Base-by-base conservation (phyloP, 2,329 filamentous ascomycete species). In the Fusarium sp. region DNA sequence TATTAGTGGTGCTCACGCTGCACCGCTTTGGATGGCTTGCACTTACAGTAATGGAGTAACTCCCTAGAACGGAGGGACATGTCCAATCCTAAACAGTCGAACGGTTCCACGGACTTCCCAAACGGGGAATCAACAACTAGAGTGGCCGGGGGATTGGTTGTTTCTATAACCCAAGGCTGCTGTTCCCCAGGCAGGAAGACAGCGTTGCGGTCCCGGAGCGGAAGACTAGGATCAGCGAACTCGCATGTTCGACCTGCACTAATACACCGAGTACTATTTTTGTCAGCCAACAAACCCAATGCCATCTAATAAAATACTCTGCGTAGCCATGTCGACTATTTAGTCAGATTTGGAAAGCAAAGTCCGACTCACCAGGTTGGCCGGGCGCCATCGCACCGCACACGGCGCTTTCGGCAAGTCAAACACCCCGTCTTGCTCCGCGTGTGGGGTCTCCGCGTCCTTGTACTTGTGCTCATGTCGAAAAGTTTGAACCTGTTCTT, bases 61-160 rank as follows among this genome's bases (percentile, higher is more conserved):
- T 75, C 63, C 5, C 59, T 73, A 7, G 73, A 75, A 10, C 68
- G 71, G 6, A 69, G 60, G 4, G 73, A 67, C 73, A 75, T 74
- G 4, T 66, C 52, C 11, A 75, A 40, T 1, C 70, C 64, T 11
- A 74, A 38, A 2, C 61, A 64, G 15, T 71, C 73, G 10, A 74
- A 74, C 0, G 68, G 63, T 7, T 68, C 70, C 10, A 69, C 51
- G 5, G 68, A 49, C n/a, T 57, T 66, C 1, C 43, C 42, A 3
- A 58, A 42, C 2, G 46, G 42, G 0, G 65, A 57, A 3, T 39
- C 14, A 4, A 13, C 33, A 5, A 43, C 20, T 4, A 59, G 5
- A 20, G 51, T 36, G 7, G 11, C 11, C 6, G 56, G 49, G 1
- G 40, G 11, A 7, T 24, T 6, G 18, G 22, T 18, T 10, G 55